Evolutionary conservation across 2,329 filamentous ascomycete species (phyloP), one percentile per base, ranked within the genome.

Genomic region (Paecilomyces niveus): DNA sequence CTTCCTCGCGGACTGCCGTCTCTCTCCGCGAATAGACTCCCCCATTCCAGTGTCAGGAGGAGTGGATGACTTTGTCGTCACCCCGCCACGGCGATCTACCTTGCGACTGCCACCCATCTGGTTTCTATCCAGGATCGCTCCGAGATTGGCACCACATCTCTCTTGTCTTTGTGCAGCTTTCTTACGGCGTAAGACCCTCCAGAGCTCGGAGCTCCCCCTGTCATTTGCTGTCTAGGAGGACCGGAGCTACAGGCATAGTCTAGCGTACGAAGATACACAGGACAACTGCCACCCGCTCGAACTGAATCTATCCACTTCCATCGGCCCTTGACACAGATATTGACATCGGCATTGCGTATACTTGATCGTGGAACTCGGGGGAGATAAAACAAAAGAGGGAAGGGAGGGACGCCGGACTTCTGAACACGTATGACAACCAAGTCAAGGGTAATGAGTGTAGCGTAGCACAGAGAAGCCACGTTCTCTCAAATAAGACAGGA

Each of bases 51-150:
- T 13, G 21, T 13, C 22, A 24, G 5, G n/a, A 26, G 5, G 21
- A 13, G 29, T n/a, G 50, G 50, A 55, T 18, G 54, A 24, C 32
- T 18, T 33, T 56, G 54, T 56, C 35, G 54, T 56, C 54, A 56
- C 54, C 29, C 54, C 39, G 54, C 54, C 54, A 56, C 54, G 35
- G 49, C 39, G 39, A 56, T 56, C 54, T 33, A 56, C 54, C 26
- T 13, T 39, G 35, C 35, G 35, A 39, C n/a, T 5, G 35, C 39
- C 39, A 45, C 39, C n/a, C 39, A 45, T 45, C 39, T 45, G 39
- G n/a, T 18, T 45, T 45, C 39, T 45, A 45, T 45, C 15, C 39
- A 45, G 39, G n/a, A 18, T 45, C 35, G 15, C 35, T 45, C 35
- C 35, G 6, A 45, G 35, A 45, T 45, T 45, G 35, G 35, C 35